Conservation (phyloP, 345 rosid genomes). For the Eucalyptus curtisii region DNA sequence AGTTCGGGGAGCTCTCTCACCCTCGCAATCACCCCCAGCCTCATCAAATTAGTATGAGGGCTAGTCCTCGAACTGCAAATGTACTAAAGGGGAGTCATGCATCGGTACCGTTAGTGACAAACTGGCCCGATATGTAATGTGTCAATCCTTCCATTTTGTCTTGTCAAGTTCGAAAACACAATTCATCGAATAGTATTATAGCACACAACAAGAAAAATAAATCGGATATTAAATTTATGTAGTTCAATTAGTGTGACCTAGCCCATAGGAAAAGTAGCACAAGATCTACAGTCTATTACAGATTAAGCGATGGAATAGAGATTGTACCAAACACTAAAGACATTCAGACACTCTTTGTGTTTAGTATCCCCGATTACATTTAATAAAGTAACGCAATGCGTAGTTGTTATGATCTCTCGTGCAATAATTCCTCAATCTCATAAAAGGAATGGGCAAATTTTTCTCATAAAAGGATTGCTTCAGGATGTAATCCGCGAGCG, state of each 20-base stretch:
- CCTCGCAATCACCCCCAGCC: not conserved
- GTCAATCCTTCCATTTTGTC: not conserved
- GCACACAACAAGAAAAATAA: not conserved
- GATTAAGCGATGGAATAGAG: not conserved
- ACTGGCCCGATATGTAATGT: not conserved
- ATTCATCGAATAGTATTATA: rapidly evolving
- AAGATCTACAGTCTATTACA: not conserved
- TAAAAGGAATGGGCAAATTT: not conserved
- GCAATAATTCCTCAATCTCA: not conserved
- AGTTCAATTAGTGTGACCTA: not conserved
- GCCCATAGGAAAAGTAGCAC: not conserved
- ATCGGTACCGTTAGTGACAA: not conserved
- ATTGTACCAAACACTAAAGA: not conserved
- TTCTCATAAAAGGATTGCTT: not conserved
- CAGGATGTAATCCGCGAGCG: not conserved
- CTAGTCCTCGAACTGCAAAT: not conserved
- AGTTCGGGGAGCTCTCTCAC: not conserved
- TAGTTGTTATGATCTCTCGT: not conserved
- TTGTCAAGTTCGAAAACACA: not conserved
- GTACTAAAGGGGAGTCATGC: not conserved
- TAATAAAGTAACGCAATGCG: not conserved
- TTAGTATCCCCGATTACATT: rapidly evolving
- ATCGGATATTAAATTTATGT: not conserved
- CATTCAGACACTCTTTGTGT: rapidly evolving
- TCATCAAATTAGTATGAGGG: not conserved